phyloP scores from a whole-genome alignment of 306 rosid genomes.

The Cucumis cinereus region DNA sequence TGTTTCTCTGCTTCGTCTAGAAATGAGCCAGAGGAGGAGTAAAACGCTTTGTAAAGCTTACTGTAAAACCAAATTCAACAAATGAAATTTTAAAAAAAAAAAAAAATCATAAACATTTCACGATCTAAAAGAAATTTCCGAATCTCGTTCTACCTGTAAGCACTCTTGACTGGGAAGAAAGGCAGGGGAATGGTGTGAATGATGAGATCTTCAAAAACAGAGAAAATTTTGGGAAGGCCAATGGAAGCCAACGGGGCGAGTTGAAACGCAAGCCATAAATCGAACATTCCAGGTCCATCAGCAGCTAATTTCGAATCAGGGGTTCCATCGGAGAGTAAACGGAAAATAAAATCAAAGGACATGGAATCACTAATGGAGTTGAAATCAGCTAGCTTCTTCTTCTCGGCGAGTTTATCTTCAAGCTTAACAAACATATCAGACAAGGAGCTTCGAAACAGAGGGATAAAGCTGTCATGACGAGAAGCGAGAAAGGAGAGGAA shows the following conservation, averaged over 20 bases:
- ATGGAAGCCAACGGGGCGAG: slow-evolving; percentile 35
- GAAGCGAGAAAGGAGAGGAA: slow-evolving; percentile 21
- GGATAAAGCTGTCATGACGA: slow-evolving; percentile 23
- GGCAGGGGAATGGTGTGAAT: slow-evolving; percentile 36
- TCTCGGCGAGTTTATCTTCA: slow-evolving; percentile 17
- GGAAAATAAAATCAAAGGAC: slow-evolving; percentile 39
- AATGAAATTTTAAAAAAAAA: background rate
- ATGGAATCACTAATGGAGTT: slow-evolving; percentile 15
- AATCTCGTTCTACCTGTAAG: slow-evolving; percentile 11
- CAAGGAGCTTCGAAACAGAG: slow-evolving; percentile 26
- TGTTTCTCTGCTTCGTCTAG: slow-evolving; percentile 37
- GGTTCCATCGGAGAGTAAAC: slow-evolving; percentile 23
- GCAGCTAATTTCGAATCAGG: slow-evolving; percentile 29
- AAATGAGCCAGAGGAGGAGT: slow-evolving; percentile 8
- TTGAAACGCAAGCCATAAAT: slow-evolving; percentile 36
- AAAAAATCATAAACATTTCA: background rate
- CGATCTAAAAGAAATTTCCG: background rate
- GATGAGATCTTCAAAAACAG: slow-evolving; percentile 26
- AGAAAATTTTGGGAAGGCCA: slow-evolving; percentile 27
- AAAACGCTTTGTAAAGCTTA: slow-evolving; percentile 28
- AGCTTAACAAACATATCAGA: slow-evolving; percentile 21
- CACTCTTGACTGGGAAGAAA: slow-evolving; percentile 23
- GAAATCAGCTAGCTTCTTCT: slow-evolving; percentile 15
- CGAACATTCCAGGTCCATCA: slow-evolving; percentile 21
- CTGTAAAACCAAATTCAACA: background rate